Conservation (phyloP, 768 basidiomycete species). For the Xerocomus spinulosus region DNA sequence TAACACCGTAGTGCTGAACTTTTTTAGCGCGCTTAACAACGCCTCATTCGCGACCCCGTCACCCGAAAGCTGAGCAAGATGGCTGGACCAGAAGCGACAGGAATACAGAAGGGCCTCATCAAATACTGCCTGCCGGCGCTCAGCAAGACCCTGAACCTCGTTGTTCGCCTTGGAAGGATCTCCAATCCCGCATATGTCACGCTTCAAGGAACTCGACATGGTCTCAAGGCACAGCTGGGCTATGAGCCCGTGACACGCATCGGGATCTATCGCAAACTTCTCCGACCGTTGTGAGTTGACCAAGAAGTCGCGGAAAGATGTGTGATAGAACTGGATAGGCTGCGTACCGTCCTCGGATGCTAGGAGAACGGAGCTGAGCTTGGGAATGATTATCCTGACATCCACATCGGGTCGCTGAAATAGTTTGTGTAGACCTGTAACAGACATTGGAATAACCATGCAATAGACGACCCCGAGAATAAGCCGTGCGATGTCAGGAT, state of each 20-base stretch:
- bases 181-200: conserved; percentile 18
- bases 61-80: conserved; percentile 11
- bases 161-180: conserved; percentile 14
- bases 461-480: conserved; percentile 18
- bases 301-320: conserved; percentile 21
- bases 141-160: conserved; percentile 16
- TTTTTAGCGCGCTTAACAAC: conserved; percentile 6
- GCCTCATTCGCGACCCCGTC: conserved; percentile 6
- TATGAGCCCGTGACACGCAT: conserved; percentile 15
- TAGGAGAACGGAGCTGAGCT: conserved; percentile 16
- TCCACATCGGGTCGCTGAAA: conserved; percentile 14
- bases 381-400: conserved; percentile 10
- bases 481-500: conserved; percentile 14
- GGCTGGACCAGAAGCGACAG: conserved; percentile 19
- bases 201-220: conserved; percentile 17
- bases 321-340: conserved; percentile 20
- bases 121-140: conserved; percentile 9
- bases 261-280: conserved; percentile 12
- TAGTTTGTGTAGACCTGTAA: conserved; percentile 11
- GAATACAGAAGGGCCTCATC: conserved; percentile 17
- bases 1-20: conserved; percentile 11
- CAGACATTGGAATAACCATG: conserved; percentile 10
- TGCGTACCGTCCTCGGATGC: conserved; percentile 18
- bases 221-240: conserved; percentile 16
- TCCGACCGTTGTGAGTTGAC: conserved; percentile 14